These are phyloP conservation scores for Pholiota microspora DNA, from an alignment of 768 basidiomycete genomes.

Conservation along the genomic window DNA sequence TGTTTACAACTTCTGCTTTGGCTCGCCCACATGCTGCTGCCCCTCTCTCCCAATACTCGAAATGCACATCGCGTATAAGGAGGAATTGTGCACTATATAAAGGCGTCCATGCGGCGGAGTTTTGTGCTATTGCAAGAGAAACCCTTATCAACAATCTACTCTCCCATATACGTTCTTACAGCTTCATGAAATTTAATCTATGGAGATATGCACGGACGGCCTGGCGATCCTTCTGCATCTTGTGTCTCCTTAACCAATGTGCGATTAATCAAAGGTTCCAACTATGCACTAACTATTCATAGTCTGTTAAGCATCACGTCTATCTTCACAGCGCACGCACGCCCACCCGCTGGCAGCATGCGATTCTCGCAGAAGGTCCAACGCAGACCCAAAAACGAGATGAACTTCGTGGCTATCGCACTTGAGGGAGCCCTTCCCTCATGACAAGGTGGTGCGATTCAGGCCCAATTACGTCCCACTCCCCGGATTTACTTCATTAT, in stretches of 20 bases:
- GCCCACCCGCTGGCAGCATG: neutral
- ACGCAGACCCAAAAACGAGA: neutral
- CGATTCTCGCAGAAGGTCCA: neutral
- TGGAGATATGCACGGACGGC: too few species aligned
- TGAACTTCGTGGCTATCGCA: slow-evolving; percentile 4
- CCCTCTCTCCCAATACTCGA: neutral
- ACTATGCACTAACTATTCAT: too few species aligned
- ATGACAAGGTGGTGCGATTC: too few species aligned
- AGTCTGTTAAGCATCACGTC: too few species aligned
- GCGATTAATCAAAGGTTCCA: too few species aligned
- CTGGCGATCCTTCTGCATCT: too few species aligned
- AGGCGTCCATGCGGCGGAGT: neutral
- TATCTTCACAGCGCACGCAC: neutral
- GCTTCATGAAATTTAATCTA: too few species aligned
- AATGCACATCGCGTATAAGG: neutral
- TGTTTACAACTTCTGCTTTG: too few species aligned
- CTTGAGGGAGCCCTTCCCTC: neutral
- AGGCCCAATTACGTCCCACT: too few species aligned
- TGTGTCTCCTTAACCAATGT: too few species aligned
- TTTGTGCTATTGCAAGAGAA: neutral
- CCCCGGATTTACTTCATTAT: neutral
- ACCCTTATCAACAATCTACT: neutral
- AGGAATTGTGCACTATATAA: neutral
- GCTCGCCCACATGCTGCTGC: too few species aligned
- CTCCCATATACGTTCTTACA: too few species aligned